Conservation (phyloP, 352 stramenopile genomes). For the Phytophthora megakarya region DNA sequence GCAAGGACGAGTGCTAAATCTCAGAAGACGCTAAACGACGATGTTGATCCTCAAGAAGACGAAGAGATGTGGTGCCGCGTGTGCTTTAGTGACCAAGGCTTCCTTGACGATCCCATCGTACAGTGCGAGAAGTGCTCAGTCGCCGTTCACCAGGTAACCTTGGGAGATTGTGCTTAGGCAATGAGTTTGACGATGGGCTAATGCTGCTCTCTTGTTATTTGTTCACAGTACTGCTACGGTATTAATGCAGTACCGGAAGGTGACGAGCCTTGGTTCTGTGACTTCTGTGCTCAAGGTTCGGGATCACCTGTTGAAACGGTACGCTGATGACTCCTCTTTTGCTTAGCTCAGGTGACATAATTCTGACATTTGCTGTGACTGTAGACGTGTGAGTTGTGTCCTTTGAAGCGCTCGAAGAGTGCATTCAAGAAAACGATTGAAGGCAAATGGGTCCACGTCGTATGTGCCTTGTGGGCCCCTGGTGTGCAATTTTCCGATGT, state of each 20-base stretch:
- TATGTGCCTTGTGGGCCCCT: slow-evolving; percentile 86
- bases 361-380: slow-evolving; percentile 7
- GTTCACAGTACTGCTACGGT: slow-evolving; percentile 84
- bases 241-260: slow-evolving; percentile 81
- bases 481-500: slow-evolving; percentile 88
- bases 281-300: slow-evolving; percentile 65
- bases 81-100: slow-evolving; percentile 88
- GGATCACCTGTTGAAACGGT: slow-evolving; percentile 56
- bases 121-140: slow-evolving; percentile 87
- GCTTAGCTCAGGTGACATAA: neutral
- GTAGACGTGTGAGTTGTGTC: slow-evolving; percentile 81
- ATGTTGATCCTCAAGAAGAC: slow-evolving; percentile 68
- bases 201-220: slow-evolving; percentile 21
- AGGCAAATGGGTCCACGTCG: slow-evolving; percentile 83
- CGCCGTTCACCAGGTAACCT: slow-evolving; percentile 80
- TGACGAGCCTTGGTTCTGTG: slow-evolving; percentile 86
- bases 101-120: slow-evolving; percentile 87
- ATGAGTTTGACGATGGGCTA: too few relatives aligned
- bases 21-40: slow-evolving; percentile 24
- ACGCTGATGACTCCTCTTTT: slow-evolving; percentile 16
- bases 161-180: neutral
- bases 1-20: slow-evolving; percentile 30
- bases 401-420: slow-evolving; percentile 61
- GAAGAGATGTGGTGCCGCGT: slow-evolving; percentile 91
- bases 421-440: slow-evolving; percentile 88